Base-by-base conservation (phyloP, 1,284 basidiomycete species). In the Moesziomyces antarcticus region DNA sequence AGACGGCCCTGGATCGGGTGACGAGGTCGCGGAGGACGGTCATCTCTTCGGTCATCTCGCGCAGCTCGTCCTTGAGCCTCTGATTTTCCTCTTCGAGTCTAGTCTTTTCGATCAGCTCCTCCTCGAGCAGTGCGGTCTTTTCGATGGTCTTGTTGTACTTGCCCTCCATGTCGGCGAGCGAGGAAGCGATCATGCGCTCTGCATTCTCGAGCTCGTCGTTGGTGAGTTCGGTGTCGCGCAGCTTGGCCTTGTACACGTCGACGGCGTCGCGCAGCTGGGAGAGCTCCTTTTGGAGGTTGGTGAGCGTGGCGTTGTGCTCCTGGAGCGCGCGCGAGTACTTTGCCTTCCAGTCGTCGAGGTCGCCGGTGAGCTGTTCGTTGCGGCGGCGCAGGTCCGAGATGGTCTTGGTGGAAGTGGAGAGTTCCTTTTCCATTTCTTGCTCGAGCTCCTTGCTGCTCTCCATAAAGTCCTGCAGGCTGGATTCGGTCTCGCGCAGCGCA, bases 61-160 rank as follows among this genome's bases (percentile, higher is more conserved):
- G 87, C 33, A 98, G 85, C 82, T 98, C 94, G 82, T 99, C 97
- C 85, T 91, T 94, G 59, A 97, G 85, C 45, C 97, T 88, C 85
- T 99, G 97, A 53, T 88, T 89, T 81, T 97, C 93, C 84, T 97
- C 95, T 82, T 98, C 94, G 40, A 97, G 83, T 68, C 88, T 90
- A 4, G 93, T 91, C 85, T 95, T 96, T 84, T 92, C 91, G 45
- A 97, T 86, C n/a, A 99, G 87, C 83, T 99, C 97, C 77, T 98
- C 93, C 84, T 99, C 97, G 35, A 99, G 88, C 46, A 99, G 86
- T 50, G 97, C 97, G 85, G 97, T 98, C 86, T 97, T 93, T 85
- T 99, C 97, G 51, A 99, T 87, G 1, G 92, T 92, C 64, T 90
- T 89, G 73, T 94, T 91, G 86, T 98, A 97, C 83, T 91, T 93